Evolutionary conservation across 2,329 filamentous ascomycete genomes (phyloP).

Genomic region (Aspergillus awamori): DNA sequence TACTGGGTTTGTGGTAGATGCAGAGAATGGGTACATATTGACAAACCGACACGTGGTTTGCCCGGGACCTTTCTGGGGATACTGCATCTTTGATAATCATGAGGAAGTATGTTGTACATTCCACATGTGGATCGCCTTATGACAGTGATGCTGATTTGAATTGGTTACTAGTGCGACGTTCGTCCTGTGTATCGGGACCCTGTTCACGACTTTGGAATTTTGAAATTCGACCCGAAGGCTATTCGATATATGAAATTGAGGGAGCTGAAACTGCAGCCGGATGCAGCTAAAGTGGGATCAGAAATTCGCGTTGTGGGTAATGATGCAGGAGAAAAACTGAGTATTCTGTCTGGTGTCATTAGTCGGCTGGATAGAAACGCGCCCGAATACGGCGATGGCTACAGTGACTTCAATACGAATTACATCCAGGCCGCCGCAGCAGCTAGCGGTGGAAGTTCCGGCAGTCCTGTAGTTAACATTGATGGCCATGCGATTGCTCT

Average conservation of each 20-base stretch:
- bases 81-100: constrained; percentile 98
- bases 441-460: constrained; percentile 96
- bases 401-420: constrained; percentile 94
- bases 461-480: constrained; percentile 94
- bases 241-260: constrained; percentile 97
- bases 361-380: constrained; percentile 94
- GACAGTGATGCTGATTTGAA: background rate
- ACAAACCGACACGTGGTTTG: constrained; percentile 94
- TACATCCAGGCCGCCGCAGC: constrained; percentile 98
- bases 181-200: constrained; percentile 97
- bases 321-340: constrained; percentile 97
- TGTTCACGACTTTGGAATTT: constrained; percentile 96
- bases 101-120: constrained; percentile 61
- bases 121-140: background rate
- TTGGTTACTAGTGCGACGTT: constrained; percentile 74
- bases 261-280: constrained; percentile 77
- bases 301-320: constrained; percentile 98
- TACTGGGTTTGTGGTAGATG: constrained; percentile 96
- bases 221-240: constrained; percentile 90
- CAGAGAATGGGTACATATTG: constrained; percentile 84
- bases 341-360: constrained; percentile 96
- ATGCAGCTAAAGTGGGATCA: constrained; percentile 81
- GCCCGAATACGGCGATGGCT: constrained; percentile 95
- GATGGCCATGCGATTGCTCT: constrained; percentile 89
- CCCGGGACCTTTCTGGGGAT: constrained; percentile 95